Percentiles rank a stretch among this genome's conserved stretches.
phyloP scores from a whole-genome alignment of 805 yeast genomes.

The Metschnikowia noctiluminum region DNA sequence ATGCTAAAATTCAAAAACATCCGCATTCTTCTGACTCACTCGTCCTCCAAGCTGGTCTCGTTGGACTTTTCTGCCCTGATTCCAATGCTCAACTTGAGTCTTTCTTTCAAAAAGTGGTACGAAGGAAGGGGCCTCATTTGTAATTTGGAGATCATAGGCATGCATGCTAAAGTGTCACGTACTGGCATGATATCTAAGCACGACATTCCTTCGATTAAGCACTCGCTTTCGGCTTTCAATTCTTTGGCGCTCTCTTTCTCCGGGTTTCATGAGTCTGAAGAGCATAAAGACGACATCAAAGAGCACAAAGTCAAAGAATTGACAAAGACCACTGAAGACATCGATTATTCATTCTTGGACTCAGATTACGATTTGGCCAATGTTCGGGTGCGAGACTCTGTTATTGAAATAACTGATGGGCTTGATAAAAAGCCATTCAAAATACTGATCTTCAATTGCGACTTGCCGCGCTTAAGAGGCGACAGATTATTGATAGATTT shows the following conservation, averaged over 20 bases:
- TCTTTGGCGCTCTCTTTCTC: conserved; percentile 19
- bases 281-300: conserved; percentile 31
- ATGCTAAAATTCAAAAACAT: conserved; percentile 45
- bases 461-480: conserved; percentile 57
- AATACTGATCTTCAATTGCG: conserved; percentile 62
- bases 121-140: conserved; percentile 52
- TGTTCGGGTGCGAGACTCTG: conserved; percentile 52
- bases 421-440: conserved; percentile 24
- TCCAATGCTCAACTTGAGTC: conserved; percentile 41
- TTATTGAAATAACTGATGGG: conserved; percentile 35
- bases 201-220: conserved; percentile 21
- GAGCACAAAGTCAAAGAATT: conserved; percentile 22
- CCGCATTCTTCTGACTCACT: conserved; percentile 14
- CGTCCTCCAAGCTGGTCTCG: conserved; percentile 15
- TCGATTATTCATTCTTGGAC: conserved; percentile 21
- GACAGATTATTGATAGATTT: conserved; percentile 61
- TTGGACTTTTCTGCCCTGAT: conserved; percentile 34
- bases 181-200: not conserved
- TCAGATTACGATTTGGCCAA: conserved; percentile 32
- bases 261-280: conserved; percentile 27
- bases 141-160: conserved; percentile 47
- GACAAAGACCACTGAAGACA: not conserved
- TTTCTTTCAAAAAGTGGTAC: conserved; percentile 54
- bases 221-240: conserved; percentile 27
- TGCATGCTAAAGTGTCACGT: conserved; percentile 35